phyloP scores from a whole-genome alignment of 2,329 filamentous ascomycete genomes.

The Aspergillus neoniger region DNA sequence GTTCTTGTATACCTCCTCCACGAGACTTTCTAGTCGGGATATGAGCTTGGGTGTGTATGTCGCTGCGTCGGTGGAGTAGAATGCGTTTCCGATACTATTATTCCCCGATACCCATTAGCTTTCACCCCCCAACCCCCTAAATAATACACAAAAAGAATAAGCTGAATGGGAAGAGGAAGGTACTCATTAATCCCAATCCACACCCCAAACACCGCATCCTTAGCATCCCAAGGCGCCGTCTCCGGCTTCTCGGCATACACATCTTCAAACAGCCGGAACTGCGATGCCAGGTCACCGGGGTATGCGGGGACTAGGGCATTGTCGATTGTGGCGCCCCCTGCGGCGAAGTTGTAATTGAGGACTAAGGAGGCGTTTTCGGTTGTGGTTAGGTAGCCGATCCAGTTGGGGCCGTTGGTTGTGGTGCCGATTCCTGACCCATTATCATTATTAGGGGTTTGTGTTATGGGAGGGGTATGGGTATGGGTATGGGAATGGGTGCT shows the following conservation, averaged over 20 bases:
- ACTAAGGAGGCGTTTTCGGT: conserved; percentile 51
- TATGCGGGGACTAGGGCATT: conserved; percentile 56
- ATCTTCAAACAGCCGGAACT: conserved; percentile 49
- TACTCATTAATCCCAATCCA: conserved; percentile 42
- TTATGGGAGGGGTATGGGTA: too few species aligned
- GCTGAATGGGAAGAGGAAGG: background rate
- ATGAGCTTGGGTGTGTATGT: conserved; percentile 42
- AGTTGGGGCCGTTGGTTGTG: conserved; percentile 54
- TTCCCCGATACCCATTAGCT: background rate
- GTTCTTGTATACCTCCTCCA: conserved; percentile 52
- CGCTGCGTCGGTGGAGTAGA: conserved; percentile 32
- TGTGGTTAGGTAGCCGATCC: conserved; percentile 53
- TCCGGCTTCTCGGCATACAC: conserved; percentile 38
- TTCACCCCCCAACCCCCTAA: too few species aligned
- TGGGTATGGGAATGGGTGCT: background rate
- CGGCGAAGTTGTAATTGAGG: conserved; percentile 57
- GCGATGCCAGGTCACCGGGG: conserved; percentile 51
- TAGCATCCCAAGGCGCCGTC: conserved; percentile 28
- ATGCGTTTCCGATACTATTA: conserved; percentile 29
- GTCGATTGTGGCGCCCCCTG: conserved; percentile 58
- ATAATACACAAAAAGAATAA: too few species aligned
- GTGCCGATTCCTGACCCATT: conserved; percentile 43
- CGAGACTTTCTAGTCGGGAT: conserved; percentile 46
- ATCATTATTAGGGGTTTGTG: too few species aligned
- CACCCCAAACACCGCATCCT: conserved; percentile 33